Percentiles rank a stretch among this genome's conserved stretches.
Conservation (phyloP, 2,329 filamentous ascomycete genomes). For the Alternaria atra region DNA sequence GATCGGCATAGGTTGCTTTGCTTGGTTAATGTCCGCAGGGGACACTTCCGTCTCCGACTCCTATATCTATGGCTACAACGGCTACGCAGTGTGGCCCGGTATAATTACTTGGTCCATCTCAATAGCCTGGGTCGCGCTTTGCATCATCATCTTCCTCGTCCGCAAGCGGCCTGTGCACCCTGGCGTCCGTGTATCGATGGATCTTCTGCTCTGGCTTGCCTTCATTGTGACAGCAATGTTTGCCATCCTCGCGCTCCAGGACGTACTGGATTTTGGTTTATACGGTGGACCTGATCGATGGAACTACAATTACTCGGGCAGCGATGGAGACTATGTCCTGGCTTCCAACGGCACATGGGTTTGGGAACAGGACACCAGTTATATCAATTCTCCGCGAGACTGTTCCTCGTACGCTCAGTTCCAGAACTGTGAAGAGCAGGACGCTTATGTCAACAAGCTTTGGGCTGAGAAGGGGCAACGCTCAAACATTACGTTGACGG, state of each 20-base stretch:
- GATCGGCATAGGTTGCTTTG: constrained; percentile 46
- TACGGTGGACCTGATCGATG: constrained; percentile 21
- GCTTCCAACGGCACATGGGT: constrained; percentile 46
- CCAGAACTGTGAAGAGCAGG: constrained; percentile 37
- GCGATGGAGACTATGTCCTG: constrained; percentile 33
- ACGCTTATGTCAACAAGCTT: constrained; percentile 43
- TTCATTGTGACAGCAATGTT: constrained; percentile 42
- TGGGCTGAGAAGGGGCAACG: constrained; percentile 37
- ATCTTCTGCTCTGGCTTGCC: constrained; percentile 49
- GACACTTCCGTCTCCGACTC: background rate
- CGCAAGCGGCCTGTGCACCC: constrained; percentile 45
- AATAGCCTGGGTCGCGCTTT: constrained; percentile 42
- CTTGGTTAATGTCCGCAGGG: constrained; percentile 27
- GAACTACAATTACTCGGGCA: constrained; percentile 14
- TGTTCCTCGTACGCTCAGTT: constrained; percentile 30
- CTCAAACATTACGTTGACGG: constrained; percentile 31
- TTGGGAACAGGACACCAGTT: constrained; percentile 26
- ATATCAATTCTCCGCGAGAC: constrained; percentile 21
- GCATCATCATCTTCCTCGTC: constrained; percentile 37
- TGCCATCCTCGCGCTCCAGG: constrained; percentile 25
- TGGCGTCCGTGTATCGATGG: constrained; percentile 45
- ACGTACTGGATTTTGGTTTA: constrained; percentile 29
- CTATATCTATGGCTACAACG: constrained; percentile 23
- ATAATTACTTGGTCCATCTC: constrained; percentile 44
- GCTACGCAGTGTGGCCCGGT: constrained; percentile 25